These are phyloP conservation scores for Dactylellina cionopaga DNA, from an alignment of 2,329 filamentous ascomycete species.

Conservation along the genomic window DNA sequence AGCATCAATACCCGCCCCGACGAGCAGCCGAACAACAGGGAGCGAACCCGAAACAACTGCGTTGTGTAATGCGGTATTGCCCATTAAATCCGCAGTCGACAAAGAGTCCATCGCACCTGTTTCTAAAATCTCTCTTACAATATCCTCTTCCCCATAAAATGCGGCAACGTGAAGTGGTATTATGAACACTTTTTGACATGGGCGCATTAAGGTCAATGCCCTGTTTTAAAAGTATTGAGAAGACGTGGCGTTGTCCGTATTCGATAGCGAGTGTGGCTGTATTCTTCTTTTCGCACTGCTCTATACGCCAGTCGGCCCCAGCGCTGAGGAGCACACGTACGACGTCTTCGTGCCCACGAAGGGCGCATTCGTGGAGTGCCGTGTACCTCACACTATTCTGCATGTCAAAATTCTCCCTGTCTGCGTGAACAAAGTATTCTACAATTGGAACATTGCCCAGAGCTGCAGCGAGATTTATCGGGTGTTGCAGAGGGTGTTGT, in stretches of 20 bases:
- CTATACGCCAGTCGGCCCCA: background rate
- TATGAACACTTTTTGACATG: background rate
- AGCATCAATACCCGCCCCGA: background rate
- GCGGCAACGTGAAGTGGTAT: constrained; percentile 8
- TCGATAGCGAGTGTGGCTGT: background rate
- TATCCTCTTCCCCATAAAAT: background rate
- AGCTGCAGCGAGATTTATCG: background rate
- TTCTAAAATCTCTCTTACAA: background rate
- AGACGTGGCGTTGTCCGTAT: background rate
- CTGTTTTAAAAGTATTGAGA: background rate
- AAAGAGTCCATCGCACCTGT: background rate
- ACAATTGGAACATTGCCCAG: background rate
- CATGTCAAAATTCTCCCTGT: background rate
- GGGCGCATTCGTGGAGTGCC: background rate
- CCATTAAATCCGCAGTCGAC: background rate
- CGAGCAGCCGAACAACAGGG: background rate
- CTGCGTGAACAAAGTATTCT: background rate
- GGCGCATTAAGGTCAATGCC: background rate
- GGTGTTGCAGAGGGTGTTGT: background rate
- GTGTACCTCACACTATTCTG: background rate
- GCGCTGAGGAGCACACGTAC: background rate
- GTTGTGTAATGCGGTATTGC: background rate
- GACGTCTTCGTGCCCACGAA: background rate
- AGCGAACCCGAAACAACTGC: background rate
- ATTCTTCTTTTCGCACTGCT: background rate